phyloP scores from a whole-genome alignment of 2,329 filamentous ascomycete genomes.

The Cytospora leucostoma region DNA sequence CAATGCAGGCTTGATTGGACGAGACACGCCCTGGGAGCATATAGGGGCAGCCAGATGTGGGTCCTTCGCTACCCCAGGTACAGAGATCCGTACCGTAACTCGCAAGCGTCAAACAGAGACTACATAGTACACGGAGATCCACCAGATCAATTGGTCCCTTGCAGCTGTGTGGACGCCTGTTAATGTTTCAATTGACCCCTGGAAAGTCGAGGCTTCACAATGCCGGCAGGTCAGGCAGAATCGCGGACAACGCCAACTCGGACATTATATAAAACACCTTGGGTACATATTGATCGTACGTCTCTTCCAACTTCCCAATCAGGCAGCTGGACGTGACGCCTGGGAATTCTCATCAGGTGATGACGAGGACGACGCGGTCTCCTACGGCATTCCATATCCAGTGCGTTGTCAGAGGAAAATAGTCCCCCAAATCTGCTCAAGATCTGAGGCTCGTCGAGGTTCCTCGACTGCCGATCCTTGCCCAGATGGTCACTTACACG shows the following conservation, averaged over 20 bases:
- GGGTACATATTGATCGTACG: no score
- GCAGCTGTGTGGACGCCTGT: background rate
- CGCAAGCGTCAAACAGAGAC: constrained; percentile 2
- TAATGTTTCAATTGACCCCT: background rate
- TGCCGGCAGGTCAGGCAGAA: background rate
- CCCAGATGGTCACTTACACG: background rate
- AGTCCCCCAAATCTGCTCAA: no score
- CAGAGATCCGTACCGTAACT: background rate
- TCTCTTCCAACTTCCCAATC: no score
- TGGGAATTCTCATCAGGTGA: no score
- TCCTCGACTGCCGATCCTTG: background rate
- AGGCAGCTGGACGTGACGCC: no score
- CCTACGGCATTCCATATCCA: background rate
- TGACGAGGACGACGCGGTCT: no score
- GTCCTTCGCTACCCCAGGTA: background rate
- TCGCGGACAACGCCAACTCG: background rate
- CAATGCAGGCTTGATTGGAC: background rate
- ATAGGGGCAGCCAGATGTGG: background rate
- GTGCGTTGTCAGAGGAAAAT: background rate
- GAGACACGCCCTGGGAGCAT: background rate
- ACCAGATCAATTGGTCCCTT: background rate
- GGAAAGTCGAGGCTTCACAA: background rate
- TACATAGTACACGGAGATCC: background rate
- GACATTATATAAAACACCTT: background rate
- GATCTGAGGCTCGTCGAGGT: background rate